Evolutionary conservation across 768 basidiomycete genomes (phyloP).

Genomic region (Pleurotus platypus): DNA sequence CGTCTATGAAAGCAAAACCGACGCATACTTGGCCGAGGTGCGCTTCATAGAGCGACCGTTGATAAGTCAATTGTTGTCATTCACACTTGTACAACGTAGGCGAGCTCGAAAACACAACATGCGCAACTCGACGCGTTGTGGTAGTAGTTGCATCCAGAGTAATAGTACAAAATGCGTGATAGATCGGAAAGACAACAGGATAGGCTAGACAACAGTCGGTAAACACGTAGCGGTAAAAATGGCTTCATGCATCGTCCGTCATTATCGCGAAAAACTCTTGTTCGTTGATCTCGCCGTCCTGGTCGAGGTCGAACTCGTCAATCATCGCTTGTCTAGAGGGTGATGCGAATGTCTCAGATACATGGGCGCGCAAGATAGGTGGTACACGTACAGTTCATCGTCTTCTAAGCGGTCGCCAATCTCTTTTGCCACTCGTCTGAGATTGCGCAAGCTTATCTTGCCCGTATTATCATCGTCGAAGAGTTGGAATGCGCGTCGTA

Average conservation of each 20-base stretch:
- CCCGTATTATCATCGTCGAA: conserved; percentile 97
- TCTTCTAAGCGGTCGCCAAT: conserved; percentile 94
- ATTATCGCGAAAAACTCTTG: conserved; percentile 97
- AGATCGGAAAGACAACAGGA: too few species aligned
- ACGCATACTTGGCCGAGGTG: background rate
- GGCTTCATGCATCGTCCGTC: conserved; percentile 78
- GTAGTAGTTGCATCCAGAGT: too few species aligned
- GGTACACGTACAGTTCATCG: conserved; percentile 82
- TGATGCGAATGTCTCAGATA: background rate
- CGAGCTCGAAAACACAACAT: too few species aligned
- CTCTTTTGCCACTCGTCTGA: conserved; percentile 93
- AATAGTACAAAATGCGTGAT: too few species aligned
- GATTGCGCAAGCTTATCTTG: conserved; percentile 87
- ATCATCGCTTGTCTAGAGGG: conserved; percentile 94
- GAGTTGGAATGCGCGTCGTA: conserved; percentile 90
- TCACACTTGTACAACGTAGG: too few species aligned
- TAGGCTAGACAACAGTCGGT: too few species aligned
- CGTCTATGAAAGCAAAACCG: background rate
- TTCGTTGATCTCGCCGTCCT: conserved; percentile 96
- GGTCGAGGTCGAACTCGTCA: conserved; percentile 98
- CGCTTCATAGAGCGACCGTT: background rate
- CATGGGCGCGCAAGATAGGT: conserved; percentile 1
- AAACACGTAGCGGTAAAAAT: too few species aligned
- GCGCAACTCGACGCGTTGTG: too few species aligned
- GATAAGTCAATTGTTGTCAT: too few species aligned